A percentile compares a stretch with the other conserved stretches of the same genome.
Evolutionary conservation across 1,139 yeast species (phyloP).

Genomic region (Wickerhamomyces sp.): DNA sequence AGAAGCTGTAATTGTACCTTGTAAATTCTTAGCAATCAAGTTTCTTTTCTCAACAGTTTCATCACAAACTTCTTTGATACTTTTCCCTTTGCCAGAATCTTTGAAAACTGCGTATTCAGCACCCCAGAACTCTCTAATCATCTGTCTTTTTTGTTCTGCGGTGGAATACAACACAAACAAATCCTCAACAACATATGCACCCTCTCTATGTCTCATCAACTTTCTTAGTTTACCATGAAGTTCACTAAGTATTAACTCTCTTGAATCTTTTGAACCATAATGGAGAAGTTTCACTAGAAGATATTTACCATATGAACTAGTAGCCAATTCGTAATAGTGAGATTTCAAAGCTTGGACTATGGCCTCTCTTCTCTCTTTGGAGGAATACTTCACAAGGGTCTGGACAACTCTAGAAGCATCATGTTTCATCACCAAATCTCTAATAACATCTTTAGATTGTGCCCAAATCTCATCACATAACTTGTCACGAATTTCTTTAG

Average conservation of each 20-base stretch:
- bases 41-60: constrained; percentile 82
- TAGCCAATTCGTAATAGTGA: constrained; percentile 75
- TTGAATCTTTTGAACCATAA: constrained; percentile 81
- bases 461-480: constrained; percentile 84
- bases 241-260: constrained; percentile 73
- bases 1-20: constrained; percentile 82
- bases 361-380: constrained; percentile 71
- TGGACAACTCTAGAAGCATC: constrained; percentile 97
- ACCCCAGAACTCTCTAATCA: constrained; percentile 96
- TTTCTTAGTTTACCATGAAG: constrained; percentile 88
- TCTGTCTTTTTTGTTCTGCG: constrained; percentile 79
- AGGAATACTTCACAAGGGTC: constrained; percentile 82
- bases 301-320: constrained; percentile 91
- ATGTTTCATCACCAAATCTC: constrained; percentile 87
- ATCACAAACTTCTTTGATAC: constrained; percentile 60
- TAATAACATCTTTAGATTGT: constrained; percentile 67
- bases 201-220: constrained; percentile 95
- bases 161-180: constrained; percentile 81
- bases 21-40: constrained; percentile 69
- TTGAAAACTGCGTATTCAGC: constrained; percentile 91
- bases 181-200: constrained; percentile 98
- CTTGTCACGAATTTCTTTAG: constrained; percentile 73
- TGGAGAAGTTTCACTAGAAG: constrained; percentile 83
- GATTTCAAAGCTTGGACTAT: constrained; percentile 73
- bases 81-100: constrained; percentile 61